Evolutionary conservation across 305 asterid genomes (phyloP), one percentile per base, ranked within the genome.

Genomic region (Rubia peregrina): DNA sequence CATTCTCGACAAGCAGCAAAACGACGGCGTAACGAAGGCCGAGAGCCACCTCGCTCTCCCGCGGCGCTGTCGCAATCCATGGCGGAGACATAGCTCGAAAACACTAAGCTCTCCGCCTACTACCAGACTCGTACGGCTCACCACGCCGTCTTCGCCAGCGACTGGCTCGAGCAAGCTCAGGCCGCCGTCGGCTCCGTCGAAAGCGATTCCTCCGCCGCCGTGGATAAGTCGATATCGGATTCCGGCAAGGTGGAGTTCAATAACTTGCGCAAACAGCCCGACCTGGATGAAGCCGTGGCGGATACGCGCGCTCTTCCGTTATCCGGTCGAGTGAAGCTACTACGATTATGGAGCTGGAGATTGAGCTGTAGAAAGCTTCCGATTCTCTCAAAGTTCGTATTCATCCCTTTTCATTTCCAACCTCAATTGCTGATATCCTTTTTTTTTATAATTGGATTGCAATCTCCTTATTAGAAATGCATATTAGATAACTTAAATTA

Each of bases 251-350:
- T 81, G 14, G 96, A 90, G 82, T 93, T 90, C 16, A 86, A 93
- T 75, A 86, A 74, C 72, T 93, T 96, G 96, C 80, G 97, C 74
- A 89, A 87, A 70, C 96, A 84, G 75, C 96, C 97, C n/a, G 92
- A 93, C 30, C 81, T 93, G 85, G 98, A 96, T 26, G 97, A 93
- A 84, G 97, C 98, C 17, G 98, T 93, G 71, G 98, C 98, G 0
- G 97, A 95, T 6, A 93, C 90, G 74, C 85, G 94, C 90, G 93
- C 98, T 75, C 96, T 14, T 93, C 94, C 61, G 92, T 88, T 62
- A 90, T 90, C 77, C 83, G 95, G 19, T 86, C 94, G 5, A 90
- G 91, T 70, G 89, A 86, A 62, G 97, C 98, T 61, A 85, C 88
- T 2, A 92, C 98, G 0, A 87, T 87, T 93, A 92, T 92, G 97